These are phyloP conservation scores for Eremomyces bilateralis DNA, from an alignment of 495 filamentous ascomycete species.

Conservation along the genomic window DNA sequence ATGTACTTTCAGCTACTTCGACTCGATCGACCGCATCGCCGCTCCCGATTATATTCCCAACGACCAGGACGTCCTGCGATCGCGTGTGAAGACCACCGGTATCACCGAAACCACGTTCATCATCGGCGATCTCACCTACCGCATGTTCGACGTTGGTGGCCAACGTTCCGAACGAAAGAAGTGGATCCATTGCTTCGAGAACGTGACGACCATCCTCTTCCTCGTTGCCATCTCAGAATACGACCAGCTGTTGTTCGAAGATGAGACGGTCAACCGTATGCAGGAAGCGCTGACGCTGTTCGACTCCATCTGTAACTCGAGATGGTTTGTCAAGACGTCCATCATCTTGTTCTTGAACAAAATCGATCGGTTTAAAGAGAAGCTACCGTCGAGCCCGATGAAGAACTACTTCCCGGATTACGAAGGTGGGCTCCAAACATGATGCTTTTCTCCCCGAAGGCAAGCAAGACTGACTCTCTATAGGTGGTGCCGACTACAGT, in stretches of 20 bases:
- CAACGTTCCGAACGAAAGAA: constrained; percentile 97
- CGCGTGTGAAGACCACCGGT: constrained; percentile 79
- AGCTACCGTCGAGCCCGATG: constrained; percentile 57
- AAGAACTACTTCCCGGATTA: constrained; percentile 89
- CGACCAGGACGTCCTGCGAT: constrained; percentile 89
- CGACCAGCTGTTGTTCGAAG: constrained; percentile 90
- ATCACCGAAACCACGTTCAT: constrained; percentile 97
- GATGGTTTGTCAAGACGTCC: constrained; percentile 91
- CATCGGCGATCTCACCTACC: constrained; percentile 81
- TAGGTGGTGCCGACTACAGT: constrained; percentile 68
- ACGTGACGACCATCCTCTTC: constrained; percentile 83
- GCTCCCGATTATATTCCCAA: constrained; percentile 74
- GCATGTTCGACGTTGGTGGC: constrained; percentile 97
- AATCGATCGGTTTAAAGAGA: constrained; percentile 91
- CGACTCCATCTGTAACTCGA: constrained; percentile 89
- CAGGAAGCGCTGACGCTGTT: constrained; percentile 96
- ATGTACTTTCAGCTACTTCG: constrained; percentile 78
- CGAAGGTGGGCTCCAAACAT: constrained; percentile 11
- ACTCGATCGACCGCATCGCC: constrained; percentile 75
- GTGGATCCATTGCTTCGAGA: constrained; percentile 99
- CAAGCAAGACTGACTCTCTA: no score
- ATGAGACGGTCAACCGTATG: constrained; percentile 99
- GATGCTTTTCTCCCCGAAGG: no score
- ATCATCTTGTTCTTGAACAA: constrained; percentile 99
- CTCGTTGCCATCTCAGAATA: constrained; percentile 92